Base-by-base conservation (phyloP, 202 grass and related monocot species). In the Setaria italica region DNA sequence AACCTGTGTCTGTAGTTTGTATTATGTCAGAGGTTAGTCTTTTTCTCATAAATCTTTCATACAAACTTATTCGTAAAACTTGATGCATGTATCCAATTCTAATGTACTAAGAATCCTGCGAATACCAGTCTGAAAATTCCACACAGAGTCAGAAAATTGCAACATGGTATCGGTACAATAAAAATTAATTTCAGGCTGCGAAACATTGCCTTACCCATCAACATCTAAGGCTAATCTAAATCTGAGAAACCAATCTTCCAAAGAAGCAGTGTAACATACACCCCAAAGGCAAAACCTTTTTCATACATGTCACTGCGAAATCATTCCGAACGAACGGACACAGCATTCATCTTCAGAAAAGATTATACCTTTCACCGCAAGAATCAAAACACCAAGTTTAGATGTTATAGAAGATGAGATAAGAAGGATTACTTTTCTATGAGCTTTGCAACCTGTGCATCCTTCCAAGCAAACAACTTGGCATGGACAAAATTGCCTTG, bases 381-480 rank as follows among this genome's bases (percentile, higher is more conserved):
- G 1, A 35, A 82, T 32, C 29, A 46, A 77, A 63, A 0, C 6
- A 63, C 35, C 41, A 86, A 47, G 20, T 43, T 66, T 57, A 11
- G 47, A 81, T 50, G 35, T 72, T 47, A 80, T 29, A 15, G 76
- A 84, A 82, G 62, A 67, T 64, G 48, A 64, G 32, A 88, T 46
- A 74, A 80, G 45, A 14, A 19, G 73, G 1, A 62, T 86, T 94
- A 97, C 94, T 90, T 94, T 65, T 86, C 85, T 85, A 94, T 80
- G 78, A 94, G 87, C 67, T 97, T 94, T 64, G 80, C 46, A 74
- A 87, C 83, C 74, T 85, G 76, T 49, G 60, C 86, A 86, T 94
- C 88, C 88, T 90, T 94, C 94, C 89, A 97, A 66, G 80, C 80
- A 86, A 86, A 87, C 77, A 94, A 87, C 78, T 92, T 90, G 88